Base-by-base conservation (phyloP, 345 rosid species). In the Diplotaxis tenuifolia region DNA sequence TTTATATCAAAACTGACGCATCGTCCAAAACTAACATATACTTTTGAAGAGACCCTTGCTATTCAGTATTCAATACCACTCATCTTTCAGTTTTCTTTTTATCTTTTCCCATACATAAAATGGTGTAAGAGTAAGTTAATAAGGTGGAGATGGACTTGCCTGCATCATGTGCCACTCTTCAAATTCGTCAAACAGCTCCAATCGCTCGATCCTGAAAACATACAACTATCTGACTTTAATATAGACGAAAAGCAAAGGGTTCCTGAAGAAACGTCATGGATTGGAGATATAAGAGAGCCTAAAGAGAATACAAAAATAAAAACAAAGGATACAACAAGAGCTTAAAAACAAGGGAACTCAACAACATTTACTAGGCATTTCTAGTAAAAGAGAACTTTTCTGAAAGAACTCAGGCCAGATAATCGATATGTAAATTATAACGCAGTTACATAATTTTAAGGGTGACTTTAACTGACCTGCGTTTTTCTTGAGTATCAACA, bases 141-240 rank as follows among this genome's bases (percentile, higher is more conserved):
- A 34, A 59, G 54, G 52, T 61, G 72, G 49, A 50, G 61, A 62
- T 53, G 69, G 65, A 84, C 94, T 82, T 86, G 83, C 98, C 98
- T 95, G 96, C 99, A 95, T 95, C 99, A 92, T 88, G 79, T 88
- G 83, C 98, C 99, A 95, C 79, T 95, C 97, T 81, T 95, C 99
- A 77, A 92, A 87, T 84, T 95, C 98, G 73, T 92, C 96, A 32
- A 92, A 95, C 83, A 92, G 78, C 83, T 92, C 96, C 86, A 88
- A 79, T 77, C 89, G 81, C 82, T 95, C 98, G 15, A 92, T 92
- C 90, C 98, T 92, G 82, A 54, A 28, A 73, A 82, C 68, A 78
- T 19, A 78, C 19, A 74, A 45, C 9, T 14, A 70, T 34, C 66
- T 71, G 8, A 78, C 54, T 58, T 71, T 79, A 64, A 66, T 25